Evolutionary conservation across 1,139 yeast species (phyloP), one percentile per base, ranked within the genome.

Genomic region (Wickerhamomyces sp.): DNA sequence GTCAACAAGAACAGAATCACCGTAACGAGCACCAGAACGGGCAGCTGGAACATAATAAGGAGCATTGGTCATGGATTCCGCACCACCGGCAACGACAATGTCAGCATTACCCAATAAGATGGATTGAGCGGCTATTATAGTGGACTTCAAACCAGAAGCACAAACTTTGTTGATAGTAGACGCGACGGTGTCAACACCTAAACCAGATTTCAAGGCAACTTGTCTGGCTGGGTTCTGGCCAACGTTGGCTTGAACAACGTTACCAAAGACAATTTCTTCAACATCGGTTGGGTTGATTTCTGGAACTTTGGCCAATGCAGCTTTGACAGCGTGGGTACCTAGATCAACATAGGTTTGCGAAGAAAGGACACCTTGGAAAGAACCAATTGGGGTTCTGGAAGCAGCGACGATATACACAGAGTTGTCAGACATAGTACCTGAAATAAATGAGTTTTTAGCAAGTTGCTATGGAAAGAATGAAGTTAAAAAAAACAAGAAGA

Each of bases 171-270:
- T 92, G 52, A 92, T 76, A 40, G 97, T 84, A 43, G 96, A 78
- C 44, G 96, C 95, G 37, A 88, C 83, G 40, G 87, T 78, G 46
- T 76, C 68, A 49, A 82, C 78, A 36, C 88, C 76, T 40, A 92
- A 72, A 18, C 97, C 97, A 20, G 97, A 86, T 61, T 81, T 84
- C 52, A 90, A 60, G 15, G 96, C 97, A 42, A 92, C 97, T 69
- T 92, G 98, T 67, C 97, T 84, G 33, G 97, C 98, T 35, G 97
- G 97, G 47, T 92, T 92, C 68, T 92, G 98, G 48, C 98, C 98
- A 43, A 88, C 80, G 58, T 88, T 88, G 51, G 97, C 97, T 57
- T 87, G 86, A 59, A 87, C 70, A 38, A 89, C 98, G 57, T 89
- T 88, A 58, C 98, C 98, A 61, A 89, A 90, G 56, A 86, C 72